These are phyloP conservation scores for Penicillium crystallinum DNA, from an alignment of 495 filamentous ascomycete genomes.

Conservation along the genomic window DNA sequence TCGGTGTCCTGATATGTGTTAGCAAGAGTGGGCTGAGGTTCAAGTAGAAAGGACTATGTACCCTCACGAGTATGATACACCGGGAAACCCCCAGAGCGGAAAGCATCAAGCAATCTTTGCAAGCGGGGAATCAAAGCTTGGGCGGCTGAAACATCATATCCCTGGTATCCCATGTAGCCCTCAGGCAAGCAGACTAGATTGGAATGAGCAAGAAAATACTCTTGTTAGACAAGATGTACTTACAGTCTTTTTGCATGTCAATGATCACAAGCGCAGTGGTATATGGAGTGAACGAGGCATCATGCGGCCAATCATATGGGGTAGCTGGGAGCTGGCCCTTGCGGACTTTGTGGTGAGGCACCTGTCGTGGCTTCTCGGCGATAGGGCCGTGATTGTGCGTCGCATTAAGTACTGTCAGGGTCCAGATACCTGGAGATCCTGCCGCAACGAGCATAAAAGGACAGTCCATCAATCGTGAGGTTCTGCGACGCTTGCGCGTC, in stretches of 20 bases:
- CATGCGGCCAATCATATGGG: constrained; percentile 62
- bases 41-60: constrained; percentile 3
- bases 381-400: constrained; percentile 45
- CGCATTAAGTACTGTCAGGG: constrained; percentile 39
- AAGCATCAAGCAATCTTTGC: constrained; percentile 50
- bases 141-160: constrained; percentile 50
- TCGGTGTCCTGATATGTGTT: constrained; percentile 49
- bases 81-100: constrained; percentile 53
- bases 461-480: constrained; percentile 45
- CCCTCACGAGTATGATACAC: constrained; percentile 65
- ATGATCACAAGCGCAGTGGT: constrained; percentile 65
- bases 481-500: constrained; percentile 43
- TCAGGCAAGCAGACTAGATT: constrained; percentile 50
- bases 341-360: constrained; percentile 40
- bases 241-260: constrained; percentile 71
- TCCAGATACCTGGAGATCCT: constrained; percentile 43
- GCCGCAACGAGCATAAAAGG: constrained; percentile 45
- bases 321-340: constrained; percentile 44
- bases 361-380: constrained; percentile 37
- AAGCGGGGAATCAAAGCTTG: constrained; percentile 53
- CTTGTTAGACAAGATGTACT: too few relatives aligned
- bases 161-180: constrained; percentile 57
- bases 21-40: constrained; percentile 2
- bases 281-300: constrained; percentile 48
- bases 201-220: not conserved